Conservation (phyloP, 768 basidiomycete genomes). For the Rhodotorula paludigena region DNA sequence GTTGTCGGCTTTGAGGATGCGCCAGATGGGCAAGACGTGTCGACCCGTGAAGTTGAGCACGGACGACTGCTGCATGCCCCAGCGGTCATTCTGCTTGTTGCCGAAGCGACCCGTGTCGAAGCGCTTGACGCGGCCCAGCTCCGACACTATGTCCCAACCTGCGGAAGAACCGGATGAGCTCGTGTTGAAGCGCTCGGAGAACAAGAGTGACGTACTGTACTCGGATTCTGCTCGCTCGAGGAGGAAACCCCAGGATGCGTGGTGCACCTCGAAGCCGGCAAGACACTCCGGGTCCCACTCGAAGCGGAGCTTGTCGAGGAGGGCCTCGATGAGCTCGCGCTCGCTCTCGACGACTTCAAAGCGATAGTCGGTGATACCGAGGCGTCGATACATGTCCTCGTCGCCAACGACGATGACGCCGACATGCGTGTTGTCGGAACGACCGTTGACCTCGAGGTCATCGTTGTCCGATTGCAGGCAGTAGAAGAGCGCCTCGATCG, state of each 20-base stretch:
- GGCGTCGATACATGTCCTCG: slow-evolving; percentile 3
- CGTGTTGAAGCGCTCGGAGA: neutral
- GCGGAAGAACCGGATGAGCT: neutral
- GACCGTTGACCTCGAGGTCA: slow-evolving; percentile 47
- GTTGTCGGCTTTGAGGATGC: slow-evolving; percentile 81
- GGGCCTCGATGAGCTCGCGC: slow-evolving; percentile 69
- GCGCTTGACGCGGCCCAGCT: slow-evolving; percentile 67
- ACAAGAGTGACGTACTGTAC: slow-evolving; percentile 12
- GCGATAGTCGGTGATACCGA: slow-evolving; percentile 40
- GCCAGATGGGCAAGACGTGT: slow-evolving; percentile 88
- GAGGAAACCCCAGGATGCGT: slow-evolving; percentile 84
- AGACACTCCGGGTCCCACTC: slow-evolving; percentile 86
- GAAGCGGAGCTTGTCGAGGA: slow-evolving; percentile 63
- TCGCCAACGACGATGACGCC: slow-evolving; percentile 58
- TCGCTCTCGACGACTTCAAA: slow-evolving; percentile 63
- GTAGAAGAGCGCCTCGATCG: slow-evolving; percentile 69
- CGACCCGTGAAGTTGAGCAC: slow-evolving; percentile 79
- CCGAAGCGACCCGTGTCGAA: slow-evolving; percentile 37
- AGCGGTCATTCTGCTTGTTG: slow-evolving; percentile 54
- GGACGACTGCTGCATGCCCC: slow-evolving; percentile 68
- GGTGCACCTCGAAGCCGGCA: slow-evolving; percentile 86
- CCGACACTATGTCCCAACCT: slow-evolving; percentile 70
- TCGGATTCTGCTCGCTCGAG: slow-evolving; percentile 56
- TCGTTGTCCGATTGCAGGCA: slow-evolving; percentile 58
- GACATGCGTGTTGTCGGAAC: slow-evolving; percentile 46